Base-by-base conservation (phyloP, 2,329 filamentous ascomycete genomes). In the Emmonsiellopsis sp. region DNA sequence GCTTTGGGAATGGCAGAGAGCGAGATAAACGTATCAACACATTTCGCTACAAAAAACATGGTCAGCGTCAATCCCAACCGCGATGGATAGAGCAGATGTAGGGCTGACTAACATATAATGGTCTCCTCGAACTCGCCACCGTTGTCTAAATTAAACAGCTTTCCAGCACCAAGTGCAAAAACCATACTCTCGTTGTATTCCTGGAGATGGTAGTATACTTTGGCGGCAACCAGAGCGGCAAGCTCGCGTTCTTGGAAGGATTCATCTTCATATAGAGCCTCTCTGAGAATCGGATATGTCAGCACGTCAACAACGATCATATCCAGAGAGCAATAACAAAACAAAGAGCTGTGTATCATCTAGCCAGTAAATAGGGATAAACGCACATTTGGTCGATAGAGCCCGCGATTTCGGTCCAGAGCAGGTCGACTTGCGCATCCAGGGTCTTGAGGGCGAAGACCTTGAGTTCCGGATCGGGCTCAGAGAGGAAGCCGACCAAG, bases 121-220 rank as follows among this genome's bases (percentile, higher is more conserved):
- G 93, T 98, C 76, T 98, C 91, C 73, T 98, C 93, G 67, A 95
- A 98, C 76, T 98, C 93, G 72, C 89, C 87, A 51, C 88, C 86
- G 52, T 85, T 81, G 65, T 96, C 88, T 60, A 97, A 82, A 75
- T 94, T 89, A 79, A 98, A 96, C 49, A 95, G 84, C 68, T 96
- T 89, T 56, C 93, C 93, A 26, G 93, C 91, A 55, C 90, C 91
- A 45, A 98, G 82, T 59, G 93, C 93, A 72, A 98, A 97, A 51
- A 89, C 87, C 92, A 98, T 97, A 73, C 92, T 96, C 76, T 98
- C 93, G 69, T 96, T 93, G 77, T 98, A 98, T 70, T 93, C 93
- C 74, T 96, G 90, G 51, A 98, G 84, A 69, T 98, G 93, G 69
- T 97, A 98, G 77, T 97, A 98, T 62, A 97, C 90, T 79, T 98